phyloP scores from a whole-genome alignment of 805 yeast genomes.

The Candida boleticola region DNA sequence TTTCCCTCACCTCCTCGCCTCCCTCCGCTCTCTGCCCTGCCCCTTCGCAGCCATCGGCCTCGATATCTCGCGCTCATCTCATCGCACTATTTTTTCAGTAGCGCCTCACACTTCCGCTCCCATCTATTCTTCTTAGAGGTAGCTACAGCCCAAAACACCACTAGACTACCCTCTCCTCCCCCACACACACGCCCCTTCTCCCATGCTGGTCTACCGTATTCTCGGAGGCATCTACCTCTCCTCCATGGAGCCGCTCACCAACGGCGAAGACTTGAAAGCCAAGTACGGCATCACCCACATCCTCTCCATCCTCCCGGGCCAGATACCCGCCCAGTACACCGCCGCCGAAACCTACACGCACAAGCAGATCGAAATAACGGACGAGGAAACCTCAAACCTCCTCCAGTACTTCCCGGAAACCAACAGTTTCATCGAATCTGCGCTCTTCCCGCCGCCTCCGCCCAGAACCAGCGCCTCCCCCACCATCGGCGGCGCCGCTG shows the following conservation, averaged over 20 bases:
- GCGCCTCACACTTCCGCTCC: too few species aligned
- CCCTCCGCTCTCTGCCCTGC: too few species aligned
- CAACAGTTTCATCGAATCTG: slow-evolving; percentile 64
- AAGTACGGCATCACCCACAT: slow-evolving; percentile 66
- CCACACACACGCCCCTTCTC: too few species aligned
- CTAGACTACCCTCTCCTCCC: too few species aligned
- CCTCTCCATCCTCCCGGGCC: slow-evolving; percentile 66
- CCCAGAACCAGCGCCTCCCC: slow-evolving; percentile 14
- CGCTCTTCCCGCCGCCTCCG: slow-evolving; percentile 42
- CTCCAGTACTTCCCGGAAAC: slow-evolving; percentile 59
- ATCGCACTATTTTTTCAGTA: too few species aligned
- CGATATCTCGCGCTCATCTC: too few species aligned
- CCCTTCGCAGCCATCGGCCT: too few species aligned
- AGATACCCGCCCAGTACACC: slow-evolving; percentile 51
- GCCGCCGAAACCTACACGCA: slow-evolving; percentile 47
- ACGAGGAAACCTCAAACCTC: slow-evolving; percentile 65
- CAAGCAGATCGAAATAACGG: slow-evolving; percentile 69
- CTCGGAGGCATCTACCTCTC: slow-evolving; percentile 80
- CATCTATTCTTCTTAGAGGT: too few species aligned
- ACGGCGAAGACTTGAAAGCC: slow-evolving; percentile 48
- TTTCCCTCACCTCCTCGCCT: too few species aligned
- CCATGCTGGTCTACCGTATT: slow-evolving; percentile 65
- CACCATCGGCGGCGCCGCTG: not conserved
- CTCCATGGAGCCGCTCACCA: slow-evolving; percentile 62
- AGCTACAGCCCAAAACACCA: too few species aligned